Percentiles rank a stretch among this genome's conserved stretches.
These are phyloP conservation scores for Carex parvula DNA, from an alignment of 176 grass and related monocot genomes.

Conservation along the genomic window DNA sequence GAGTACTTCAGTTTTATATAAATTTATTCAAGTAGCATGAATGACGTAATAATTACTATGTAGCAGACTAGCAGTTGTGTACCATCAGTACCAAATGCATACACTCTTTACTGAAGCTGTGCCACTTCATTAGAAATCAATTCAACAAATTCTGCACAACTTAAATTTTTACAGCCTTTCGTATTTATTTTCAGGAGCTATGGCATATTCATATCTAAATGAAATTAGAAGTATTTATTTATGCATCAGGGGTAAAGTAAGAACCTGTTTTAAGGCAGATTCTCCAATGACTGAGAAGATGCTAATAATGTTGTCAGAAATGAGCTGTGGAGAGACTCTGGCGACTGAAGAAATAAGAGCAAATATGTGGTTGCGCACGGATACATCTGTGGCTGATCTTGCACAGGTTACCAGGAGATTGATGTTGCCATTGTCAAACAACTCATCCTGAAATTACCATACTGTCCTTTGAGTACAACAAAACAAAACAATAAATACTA, in stretches of 20 bases:
- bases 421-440: slow-evolving; percentile 48
- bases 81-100: slow-evolving; percentile 11
- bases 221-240: background rate
- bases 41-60: background rate
- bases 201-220: background rate
- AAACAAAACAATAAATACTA: background rate
- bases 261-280: slow-evolving; percentile 84
- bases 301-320: slow-evolving; percentile 67
- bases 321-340: slow-evolving; percentile 48
- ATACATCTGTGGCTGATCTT: slow-evolving; percentile 42
- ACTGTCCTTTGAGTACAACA: background rate
- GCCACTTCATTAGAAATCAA: background rate
- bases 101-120: slow-evolving; percentile 3
- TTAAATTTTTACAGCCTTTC: background rate
- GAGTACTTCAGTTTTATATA: slow-evolving; percentile 14
- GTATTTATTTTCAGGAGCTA: background rate
- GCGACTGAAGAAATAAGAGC: slow-evolving; percentile 68
- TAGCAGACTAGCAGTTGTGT: background rate
- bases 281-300: slow-evolving; percentile 79
- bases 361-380: slow-evolving; percentile 69
- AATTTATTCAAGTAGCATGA: background rate
- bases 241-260: background rate
- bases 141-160: background rate
- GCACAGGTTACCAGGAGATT: slow-evolving; percentile 52
- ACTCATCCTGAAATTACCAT: slow-evolving; percentile 45